These are phyloP conservation scores for Nakaseomyces kungkrabaensis DNA, from an alignment of 1,139 yeast genomes.

Conservation along the genomic window DNA sequence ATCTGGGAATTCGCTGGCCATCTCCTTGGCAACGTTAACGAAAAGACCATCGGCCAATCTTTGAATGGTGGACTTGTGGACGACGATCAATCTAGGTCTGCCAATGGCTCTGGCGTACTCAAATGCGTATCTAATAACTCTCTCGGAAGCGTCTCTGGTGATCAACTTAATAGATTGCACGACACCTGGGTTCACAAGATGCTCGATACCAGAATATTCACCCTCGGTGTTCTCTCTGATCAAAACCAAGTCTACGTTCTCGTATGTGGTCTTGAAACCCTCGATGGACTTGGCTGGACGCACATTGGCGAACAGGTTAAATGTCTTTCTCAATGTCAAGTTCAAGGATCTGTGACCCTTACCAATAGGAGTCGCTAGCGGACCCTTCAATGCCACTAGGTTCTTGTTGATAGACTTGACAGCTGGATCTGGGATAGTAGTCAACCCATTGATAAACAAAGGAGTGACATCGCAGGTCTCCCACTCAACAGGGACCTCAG, in stretches of 20 bases:
- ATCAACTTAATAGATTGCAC: slow-evolving; percentile 96
- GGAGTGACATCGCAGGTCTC: slow-evolving; percentile 96
- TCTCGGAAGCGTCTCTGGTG: slow-evolving; percentile 92
- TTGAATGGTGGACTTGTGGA: slow-evolving; percentile 98
- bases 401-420: slow-evolving; percentile 87
- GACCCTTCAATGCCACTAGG: slow-evolving; percentile 94
- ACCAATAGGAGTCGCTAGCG: slow-evolving; percentile 96
- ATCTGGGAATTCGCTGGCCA: slow-evolving; percentile 87
- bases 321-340: slow-evolving; percentile 94
- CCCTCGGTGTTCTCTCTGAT: slow-evolving; percentile 99
- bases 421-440: slow-evolving; percentile 88
- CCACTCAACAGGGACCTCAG: slow-evolving; percentile 93
- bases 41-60: slow-evolving; percentile 96
- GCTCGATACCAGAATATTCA: slow-evolving; percentile 98
- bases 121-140: slow-evolving; percentile 92
- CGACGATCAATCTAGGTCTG: slow-evolving; percentile 86
- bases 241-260: slow-evolving; percentile 86
- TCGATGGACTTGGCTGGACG: slow-evolving; percentile 92
- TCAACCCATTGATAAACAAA: slow-evolving; percentile 79
- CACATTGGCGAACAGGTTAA: slow-evolving; percentile 90
- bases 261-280: slow-evolving; percentile 92
- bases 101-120: slow-evolving; percentile 88
- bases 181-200: slow-evolving; percentile 95
- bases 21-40: slow-evolving; percentile 81
- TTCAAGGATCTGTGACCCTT: slow-evolving; percentile 97